A percentile compares a stretch with the other conserved stretches of the same genome.
These are phyloP conservation scores for Colletotrichum karsti DNA, from an alignment of 2,329 filamentous ascomycete species.

Conservation along the genomic window DNA sequence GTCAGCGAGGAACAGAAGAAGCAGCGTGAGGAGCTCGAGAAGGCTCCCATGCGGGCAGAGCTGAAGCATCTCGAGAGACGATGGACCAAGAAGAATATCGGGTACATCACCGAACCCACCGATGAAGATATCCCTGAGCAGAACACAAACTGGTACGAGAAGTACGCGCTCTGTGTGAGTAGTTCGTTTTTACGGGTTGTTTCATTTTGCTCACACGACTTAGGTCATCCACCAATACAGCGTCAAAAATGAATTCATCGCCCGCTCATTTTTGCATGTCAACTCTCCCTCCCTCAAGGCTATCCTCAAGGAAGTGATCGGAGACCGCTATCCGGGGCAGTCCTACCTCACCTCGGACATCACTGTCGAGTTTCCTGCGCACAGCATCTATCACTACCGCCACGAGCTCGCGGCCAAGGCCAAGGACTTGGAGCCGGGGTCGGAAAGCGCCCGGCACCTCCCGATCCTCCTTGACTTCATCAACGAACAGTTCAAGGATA, in stretches of 20 bases:
- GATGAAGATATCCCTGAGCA: slow-evolving; percentile 36
- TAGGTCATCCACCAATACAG: slow-evolving; percentile 33
- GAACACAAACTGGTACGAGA: slow-evolving; percentile 39
- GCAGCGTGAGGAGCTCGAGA: slow-evolving; percentile 34
- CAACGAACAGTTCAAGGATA: slow-evolving; percentile 57
- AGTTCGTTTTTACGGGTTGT: not conserved
- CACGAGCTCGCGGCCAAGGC: slow-evolving; percentile 34
- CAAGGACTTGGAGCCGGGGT: slow-evolving; percentile 30
- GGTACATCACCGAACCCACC: slow-evolving; percentile 38
- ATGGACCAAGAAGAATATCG: slow-evolving; percentile 37
- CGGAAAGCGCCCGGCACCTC: slow-evolving; percentile 35
- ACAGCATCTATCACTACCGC: slow-evolving; percentile 37
- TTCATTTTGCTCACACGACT: not conserved
- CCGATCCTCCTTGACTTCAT: slow-evolving; percentile 54
- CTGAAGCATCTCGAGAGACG: slow-evolving; percentile 43
- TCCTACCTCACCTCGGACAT: slow-evolving; percentile 34
- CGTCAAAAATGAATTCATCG: slow-evolving; percentile 24
- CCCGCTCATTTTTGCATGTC: slow-evolving; percentile 29
- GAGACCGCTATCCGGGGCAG: slow-evolving; percentile 34
- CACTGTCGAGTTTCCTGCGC: slow-evolving; percentile 33
- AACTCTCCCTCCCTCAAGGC: slow-evolving; percentile 35
- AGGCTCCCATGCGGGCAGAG: slow-evolving; percentile 37
- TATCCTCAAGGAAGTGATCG: slow-evolving; percentile 33
- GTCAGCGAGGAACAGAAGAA: slow-evolving; percentile 32
- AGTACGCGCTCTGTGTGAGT: slow-evolving; percentile 38